phyloP scores from a whole-genome alignment of 768 basidiomycete species.

The Pleurotus cornucopiae region DNA sequence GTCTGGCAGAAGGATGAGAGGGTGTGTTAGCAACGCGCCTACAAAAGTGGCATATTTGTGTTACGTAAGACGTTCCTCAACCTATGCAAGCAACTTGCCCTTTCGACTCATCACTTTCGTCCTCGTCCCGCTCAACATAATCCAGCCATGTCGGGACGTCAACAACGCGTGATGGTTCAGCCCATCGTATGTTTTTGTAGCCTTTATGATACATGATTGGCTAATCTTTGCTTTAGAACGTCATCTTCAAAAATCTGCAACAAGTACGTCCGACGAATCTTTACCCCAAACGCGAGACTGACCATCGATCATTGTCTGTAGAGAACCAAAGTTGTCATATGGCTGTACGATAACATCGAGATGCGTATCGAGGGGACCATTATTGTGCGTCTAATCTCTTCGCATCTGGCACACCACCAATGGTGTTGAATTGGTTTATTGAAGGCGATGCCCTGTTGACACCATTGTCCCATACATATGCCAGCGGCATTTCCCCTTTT shows the following conservation, averaged over 20 bases:
- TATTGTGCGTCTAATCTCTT: conserved; percentile 61
- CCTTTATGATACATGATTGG: conserved; percentile 1
- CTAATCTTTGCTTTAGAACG: conserved; percentile 55
- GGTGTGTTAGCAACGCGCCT: neutral
- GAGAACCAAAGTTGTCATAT: conserved; percentile 85
- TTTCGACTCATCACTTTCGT: conserved; percentile 6
- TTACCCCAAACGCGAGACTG: conserved; percentile 11
- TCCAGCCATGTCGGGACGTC: conserved; percentile 80
- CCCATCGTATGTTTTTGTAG: conserved; percentile 76
- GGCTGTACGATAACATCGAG: conserved; percentile 96
- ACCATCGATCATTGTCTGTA: conserved; percentile 25
- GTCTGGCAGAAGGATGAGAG: neutral
- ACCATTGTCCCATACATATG: conserved; percentile 2
- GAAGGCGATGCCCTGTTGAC: conserved; percentile 23
- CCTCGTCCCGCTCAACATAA: conserved; percentile 10
- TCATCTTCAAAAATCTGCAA: conserved; percentile 97
- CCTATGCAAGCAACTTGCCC: neutral
- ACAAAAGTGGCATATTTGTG: neutral
- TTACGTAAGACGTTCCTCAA: conserved; percentile 7
- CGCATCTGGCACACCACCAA: conserved; percentile 19
- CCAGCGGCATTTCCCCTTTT: neutral
- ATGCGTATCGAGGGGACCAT: conserved; percentile 96
- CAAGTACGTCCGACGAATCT: conserved; percentile 42
- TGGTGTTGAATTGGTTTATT: conserved; percentile 36
- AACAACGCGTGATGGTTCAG: conserved; percentile 98